Evolutionary conservation across 2,329 filamentous ascomycete genomes (phyloP), one percentile per base, ranked within the genome.

Genomic region (Cercospora canescens): DNA sequence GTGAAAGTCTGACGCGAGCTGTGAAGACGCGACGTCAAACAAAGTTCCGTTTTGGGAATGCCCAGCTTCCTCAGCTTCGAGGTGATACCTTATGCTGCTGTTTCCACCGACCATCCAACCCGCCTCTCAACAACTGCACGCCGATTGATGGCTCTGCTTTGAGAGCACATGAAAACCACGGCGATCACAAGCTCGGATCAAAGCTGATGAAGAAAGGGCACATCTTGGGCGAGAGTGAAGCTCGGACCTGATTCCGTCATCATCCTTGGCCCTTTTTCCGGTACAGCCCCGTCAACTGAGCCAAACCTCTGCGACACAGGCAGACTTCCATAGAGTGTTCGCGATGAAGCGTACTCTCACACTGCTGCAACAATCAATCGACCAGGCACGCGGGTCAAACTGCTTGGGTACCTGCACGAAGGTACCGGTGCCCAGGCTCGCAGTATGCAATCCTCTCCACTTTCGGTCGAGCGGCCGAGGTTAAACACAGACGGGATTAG

Each of bases 401-500:
- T 7, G 45, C 4, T 48, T n/a, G 11, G 59, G 59, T 52, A 61
- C 59, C 26, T 52, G 30, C 26, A 28, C 37, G 18, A 21, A 52
- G 26, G 59, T 61, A 41, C 39, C 60, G 28, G 14, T 9, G 60
- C 60, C 60, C 60, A 62, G 60, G 26, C 58, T 60, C 52, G 41
- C 58, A 37, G 58, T 12, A 45, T 39, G 57, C 58, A 18, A 26
- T 9, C 14, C 32, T 50, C 45, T 60, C 58, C 60, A 58, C 34
- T 56, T 52, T 61, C 65, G 60, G 61, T 34, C 57, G 55, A 63
- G 50, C 65, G 57, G 65, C 65, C 65, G 65, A 67, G 65, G 65
- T 63, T 60, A 24, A 50, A 50, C 45, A 50, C 45, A 50, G 45
- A 50, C 26, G 45, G 18, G 45, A 50, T 50, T 24, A 59, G 54